Percentiles rank a stretch among this genome's conserved stretches.
phyloP scores from a whole-genome alignment of 106 monocot species.

The Gastrodia elata region DNA sequence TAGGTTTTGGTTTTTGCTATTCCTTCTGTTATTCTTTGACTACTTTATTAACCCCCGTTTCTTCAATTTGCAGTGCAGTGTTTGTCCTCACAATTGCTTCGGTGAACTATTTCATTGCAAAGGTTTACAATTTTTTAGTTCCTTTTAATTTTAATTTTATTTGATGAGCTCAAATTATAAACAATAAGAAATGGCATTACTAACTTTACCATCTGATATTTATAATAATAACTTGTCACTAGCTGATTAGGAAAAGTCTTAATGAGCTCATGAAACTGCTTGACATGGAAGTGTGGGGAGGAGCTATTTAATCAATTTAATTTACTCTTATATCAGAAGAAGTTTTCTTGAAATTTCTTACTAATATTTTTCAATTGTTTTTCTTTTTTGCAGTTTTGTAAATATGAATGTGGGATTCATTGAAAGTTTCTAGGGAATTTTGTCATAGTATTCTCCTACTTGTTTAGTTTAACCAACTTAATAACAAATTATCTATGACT shows the following conservation, averaged over 20 bases:
- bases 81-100: slow-evolving; percentile 66
- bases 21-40: slow-evolving; percentile 7
- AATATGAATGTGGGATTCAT: neutral
- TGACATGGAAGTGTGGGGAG: neutral
- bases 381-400: neutral
- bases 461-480: too few relatives aligned
- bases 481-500: too few relatives aligned
- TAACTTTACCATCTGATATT: neutral
- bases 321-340: neutral
- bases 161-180: neutral
- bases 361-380: neutral
- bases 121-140: slow-evolving; percentile 44
- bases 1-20: slow-evolving; percentile 6
- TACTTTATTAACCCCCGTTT: slow-evolving; percentile 13
- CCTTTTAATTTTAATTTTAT: neutral
- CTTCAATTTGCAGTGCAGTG: slow-evolving; percentile 47
- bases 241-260: neutral
- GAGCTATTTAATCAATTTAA: neutral
- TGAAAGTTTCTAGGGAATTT: neutral
- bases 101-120: slow-evolving; percentile 60
- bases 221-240: neutral
- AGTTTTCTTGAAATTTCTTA: neutral
- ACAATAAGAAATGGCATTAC: neutral
- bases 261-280: neutral
- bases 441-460: too few relatives aligned